Evolutionary conservation across 495 filamentous ascomycete species (phyloP), one percentile per base, ranked within the genome.

Genomic region (Penicillium odoratum): DNA sequence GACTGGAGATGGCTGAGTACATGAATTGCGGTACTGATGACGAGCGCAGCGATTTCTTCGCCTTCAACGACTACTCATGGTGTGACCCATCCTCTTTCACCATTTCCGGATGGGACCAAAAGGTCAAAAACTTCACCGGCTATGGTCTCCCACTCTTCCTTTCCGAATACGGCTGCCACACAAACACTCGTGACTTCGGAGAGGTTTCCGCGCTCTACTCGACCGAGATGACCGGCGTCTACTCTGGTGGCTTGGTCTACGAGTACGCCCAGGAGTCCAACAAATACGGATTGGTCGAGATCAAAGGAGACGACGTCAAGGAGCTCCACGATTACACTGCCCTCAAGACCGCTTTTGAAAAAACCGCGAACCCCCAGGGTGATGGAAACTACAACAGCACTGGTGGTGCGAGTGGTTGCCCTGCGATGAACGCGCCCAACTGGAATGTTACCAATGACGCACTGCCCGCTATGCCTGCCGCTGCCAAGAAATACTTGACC

Each of bases 21-120:
- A 90, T 98, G 84, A 96, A 97, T 83, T 98, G 93, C 69, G 94
- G 94, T 57, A 78, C 83, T 44, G 90, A 92, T 50, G 90, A 91
- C 65, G 85, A 88, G 78, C 85, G 93, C 30, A 87, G 85, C 68
- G 93, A 97, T 72, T 98, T 97, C 79, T 97, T 96, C 73, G 93
- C 91, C 49, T 96, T 97, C 79, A 97, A 98, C 75, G 94, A 97
- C 75, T 97, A 97, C 78, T 97, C 92, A 47, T 98, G 93, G 93
- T 98, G 93, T 68, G 88, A 92, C 63, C 83, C 83, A 50, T 90
- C 92, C 21, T 84, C 88, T 52, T 96, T 90, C 77, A 67, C 67
- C 26, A 80, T 71, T 48, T 90, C 93, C 51, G 92, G 91, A 61
- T 98, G 92, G 92, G 81, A 90, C 69, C 77, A 90, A 71, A 97